These are phyloP conservation scores for Colletotrichum lini DNA, from an alignment of 2,329 filamentous ascomycete species.

Conservation along the genomic window DNA sequence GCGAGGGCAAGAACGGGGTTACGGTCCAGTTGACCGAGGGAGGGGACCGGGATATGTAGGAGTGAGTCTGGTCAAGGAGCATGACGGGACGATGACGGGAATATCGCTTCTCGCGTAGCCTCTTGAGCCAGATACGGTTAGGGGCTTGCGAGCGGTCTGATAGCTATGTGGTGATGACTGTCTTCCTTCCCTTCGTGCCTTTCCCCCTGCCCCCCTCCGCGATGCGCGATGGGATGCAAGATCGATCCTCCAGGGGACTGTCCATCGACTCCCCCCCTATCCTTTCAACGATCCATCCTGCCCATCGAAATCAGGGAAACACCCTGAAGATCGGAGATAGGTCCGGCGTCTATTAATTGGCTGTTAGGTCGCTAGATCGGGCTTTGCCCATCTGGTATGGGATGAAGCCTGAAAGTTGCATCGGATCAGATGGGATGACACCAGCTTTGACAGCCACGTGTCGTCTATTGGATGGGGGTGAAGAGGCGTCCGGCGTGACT, in stretches of 20 bases:
- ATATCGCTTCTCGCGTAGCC: background rate
- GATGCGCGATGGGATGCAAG: constrained; percentile 11
- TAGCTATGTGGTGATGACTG: background rate
- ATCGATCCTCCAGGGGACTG: background rate
- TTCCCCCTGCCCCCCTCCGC: background rate
- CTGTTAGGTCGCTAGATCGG: background rate
- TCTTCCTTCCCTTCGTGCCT: too few relatives aligned
- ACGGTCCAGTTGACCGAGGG: constrained; percentile 61
- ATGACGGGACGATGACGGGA: constrained; percentile 26
- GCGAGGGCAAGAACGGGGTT: constrained; percentile 55
- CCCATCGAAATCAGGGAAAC: background rate
- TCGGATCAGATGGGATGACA: background rate
- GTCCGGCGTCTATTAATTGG: constrained; percentile 15
- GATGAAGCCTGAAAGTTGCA: background rate
- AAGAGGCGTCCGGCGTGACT: background rate
- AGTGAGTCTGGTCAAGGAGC: background rate
- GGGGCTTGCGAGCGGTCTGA: background rate
- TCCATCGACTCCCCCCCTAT: background rate
- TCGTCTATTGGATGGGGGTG: background rate
- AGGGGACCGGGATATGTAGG: constrained; percentile 49
- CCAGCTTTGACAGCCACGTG: constrained; percentile 8
- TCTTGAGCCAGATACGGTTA: background rate
- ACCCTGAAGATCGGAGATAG: constrained; percentile 17
- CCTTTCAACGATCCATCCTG: background rate
- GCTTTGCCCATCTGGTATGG: background rate